phyloP scores from a whole-genome alignment of 208 protist species.

The Tritrichomonas musculus region DNA sequence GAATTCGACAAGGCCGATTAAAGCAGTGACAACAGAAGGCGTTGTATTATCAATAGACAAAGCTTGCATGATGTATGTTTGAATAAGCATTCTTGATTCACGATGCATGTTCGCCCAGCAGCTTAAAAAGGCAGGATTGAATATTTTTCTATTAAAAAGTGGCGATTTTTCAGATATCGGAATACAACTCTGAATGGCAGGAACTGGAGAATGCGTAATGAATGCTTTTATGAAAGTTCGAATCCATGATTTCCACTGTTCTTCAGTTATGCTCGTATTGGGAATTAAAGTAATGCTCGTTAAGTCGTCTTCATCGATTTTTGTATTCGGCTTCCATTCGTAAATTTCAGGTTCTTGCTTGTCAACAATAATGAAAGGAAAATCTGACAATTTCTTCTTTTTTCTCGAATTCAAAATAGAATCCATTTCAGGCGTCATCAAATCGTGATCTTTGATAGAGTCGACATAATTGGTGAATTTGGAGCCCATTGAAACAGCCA shows the following conservation, averaged over 20 bases:
- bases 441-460: background rate
- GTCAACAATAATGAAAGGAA: slow-evolving; percentile 22
- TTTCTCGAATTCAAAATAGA: background rate
- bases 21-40: background rate
- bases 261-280: background rate
- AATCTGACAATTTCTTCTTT: background rate
- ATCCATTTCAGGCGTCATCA: background rate
- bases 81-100: background rate
- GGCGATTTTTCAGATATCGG: background rate
- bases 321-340: background rate
- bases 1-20: slow-evolving; percentile 22
- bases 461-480: background rate
- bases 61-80: too few species aligned
- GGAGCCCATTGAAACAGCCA: background rate
- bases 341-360: too few species aligned
- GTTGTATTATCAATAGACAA: background rate
- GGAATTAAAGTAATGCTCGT: background rate
- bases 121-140: background rate
- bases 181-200: background rate
- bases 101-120: background rate
- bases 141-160: background rate
- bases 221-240: background rate
- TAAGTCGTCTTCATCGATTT: background rate
- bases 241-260: slow-evolving; percentile 22
- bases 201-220: background rate